phyloP scores from a whole-genome alignment of 768 basidiomycete species.

The Melanogaster broomeanus region DNA sequence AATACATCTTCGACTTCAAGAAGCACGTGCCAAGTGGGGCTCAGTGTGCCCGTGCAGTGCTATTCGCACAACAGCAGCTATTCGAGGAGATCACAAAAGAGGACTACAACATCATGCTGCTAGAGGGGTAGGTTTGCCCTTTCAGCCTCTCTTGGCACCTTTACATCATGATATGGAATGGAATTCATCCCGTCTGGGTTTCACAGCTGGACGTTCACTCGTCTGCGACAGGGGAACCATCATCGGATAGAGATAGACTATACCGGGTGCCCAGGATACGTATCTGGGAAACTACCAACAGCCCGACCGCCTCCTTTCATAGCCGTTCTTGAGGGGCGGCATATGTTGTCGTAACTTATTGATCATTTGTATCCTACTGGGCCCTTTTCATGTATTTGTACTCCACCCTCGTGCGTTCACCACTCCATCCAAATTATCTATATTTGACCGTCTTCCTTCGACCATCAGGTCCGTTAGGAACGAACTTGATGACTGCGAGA shows the following conservation, averaged over 20 bases:
- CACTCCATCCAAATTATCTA: constrained; percentile 19
- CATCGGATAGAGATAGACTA: constrained; percentile 74
- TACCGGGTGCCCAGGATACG: constrained; percentile 63
- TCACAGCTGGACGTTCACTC: constrained; percentile 65
- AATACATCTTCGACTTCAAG: constrained; percentile 63
- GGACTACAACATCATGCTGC: constrained; percentile 62
- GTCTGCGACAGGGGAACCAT: constrained; percentile 60
- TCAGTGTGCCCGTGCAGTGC: constrained; percentile 53
- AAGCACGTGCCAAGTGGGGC: constrained; percentile 44
- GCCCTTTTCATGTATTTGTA: constrained; percentile 30
- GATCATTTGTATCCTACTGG: constrained; percentile 25
- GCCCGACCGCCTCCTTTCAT: constrained; percentile 65
- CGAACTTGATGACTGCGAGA: constrained; percentile 23
- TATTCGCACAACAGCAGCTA: constrained; percentile 67
- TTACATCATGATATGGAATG: not conserved
- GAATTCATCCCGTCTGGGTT: constrained; percentile 2
- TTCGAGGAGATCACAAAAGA: constrained; percentile 53
- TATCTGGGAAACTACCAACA: constrained; percentile 47
- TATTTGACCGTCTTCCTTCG: constrained; percentile 15
- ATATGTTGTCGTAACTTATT: constrained; percentile 30
- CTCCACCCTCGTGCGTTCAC: constrained; percentile 30
- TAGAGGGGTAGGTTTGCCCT: constrained; percentile 57
- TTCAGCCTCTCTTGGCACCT: constrained; percentile 1
- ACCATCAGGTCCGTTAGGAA: constrained; percentile 24
- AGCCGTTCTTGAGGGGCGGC: constrained; percentile 52